Conservation (phyloP, 2,329 filamentous ascomycete genomes). For the Aspergillus sp. region DNA sequence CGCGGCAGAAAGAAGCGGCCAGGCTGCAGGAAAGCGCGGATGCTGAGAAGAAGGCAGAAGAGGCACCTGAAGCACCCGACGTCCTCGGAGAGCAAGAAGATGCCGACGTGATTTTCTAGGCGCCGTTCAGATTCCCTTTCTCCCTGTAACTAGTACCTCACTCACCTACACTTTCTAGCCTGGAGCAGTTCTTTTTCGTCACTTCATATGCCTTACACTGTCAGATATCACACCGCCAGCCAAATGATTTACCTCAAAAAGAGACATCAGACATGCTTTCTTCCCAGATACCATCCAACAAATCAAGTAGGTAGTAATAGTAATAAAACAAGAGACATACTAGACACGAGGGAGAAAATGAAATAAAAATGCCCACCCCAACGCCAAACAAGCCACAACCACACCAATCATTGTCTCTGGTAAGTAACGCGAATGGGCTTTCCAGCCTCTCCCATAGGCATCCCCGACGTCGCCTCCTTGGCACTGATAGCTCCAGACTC, state of each 20-base stretch:
- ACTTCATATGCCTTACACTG: constrained; percentile 8
- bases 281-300: background rate
- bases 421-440: constrained; percentile 93
- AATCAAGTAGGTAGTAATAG: background rate
- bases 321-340: background rate
- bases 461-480: constrained; percentile 88
- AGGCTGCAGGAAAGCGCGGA: constrained; percentile 60
- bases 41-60: constrained; percentile 14
- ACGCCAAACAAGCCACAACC: constrained; percentile 30
- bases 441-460: constrained; percentile 71
- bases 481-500: constrained; percentile 88
- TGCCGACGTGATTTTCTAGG: constrained; percentile 81
- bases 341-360: constrained; percentile 12
- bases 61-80: constrained; percentile 57
- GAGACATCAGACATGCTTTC: background rate
- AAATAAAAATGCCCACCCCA: constrained; percentile 26
- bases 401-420: constrained; percentile 71
- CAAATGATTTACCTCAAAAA: background rate
- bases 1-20: constrained; percentile 32
- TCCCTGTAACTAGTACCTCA: constrained; percentile 22
- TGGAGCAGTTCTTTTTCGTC: constrained; percentile 17
- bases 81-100: constrained; percentile 75
- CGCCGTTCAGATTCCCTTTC: constrained; percentile 22
- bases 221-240: background rate
- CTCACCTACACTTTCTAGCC: constrained; percentile 21